Evolutionary conservation across 2,329 filamentous ascomycete species (phyloP), one percentile per base, ranked within the genome.

Genomic region (Colletotrichum sp.): DNA sequence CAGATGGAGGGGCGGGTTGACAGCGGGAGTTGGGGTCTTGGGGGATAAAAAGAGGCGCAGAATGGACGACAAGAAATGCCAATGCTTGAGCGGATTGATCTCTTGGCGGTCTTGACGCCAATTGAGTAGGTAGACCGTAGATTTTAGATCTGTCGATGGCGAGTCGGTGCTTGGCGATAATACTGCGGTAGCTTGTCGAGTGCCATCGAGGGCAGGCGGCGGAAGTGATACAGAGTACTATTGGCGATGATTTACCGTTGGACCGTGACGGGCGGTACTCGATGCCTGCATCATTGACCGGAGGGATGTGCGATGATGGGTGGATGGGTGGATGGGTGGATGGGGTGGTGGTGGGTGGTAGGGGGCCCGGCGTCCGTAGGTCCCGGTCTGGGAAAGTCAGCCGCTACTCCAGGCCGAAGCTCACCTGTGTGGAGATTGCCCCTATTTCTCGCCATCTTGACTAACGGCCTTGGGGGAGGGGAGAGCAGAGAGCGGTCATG

Each of bases 401-500:
- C 72, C 69, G 69, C 39, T 63, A 25, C 55, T 72, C 69, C 68
- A 75, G 68, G 69, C 69, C 69, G 55, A 63, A 49, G 62, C 62
- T 68, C 63, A 59, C 69, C 29, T 72, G 36, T 36, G 74, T 74
- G 74, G 74, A 76, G 74, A 76, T 76, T 76, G 65, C 74, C 74
- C 74, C 74, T 74, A 76, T 76, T 73, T 68, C 64, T 67, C 62
- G 69, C 8, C 52, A 67, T 67, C 7, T 55, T 63, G 62, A 62
- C 63, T 64, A 75, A 75, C 39, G 25, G 62, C 39, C n/a, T 57
- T 57, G 69, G 69, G 44, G 64, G 29, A 29, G 27, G 7, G 29
- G 29, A 29, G 29, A 39, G 36, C 36, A 39, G 64, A 57, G 59
- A 64, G 68, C 69, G 65, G 72, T 75, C 61, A 61, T 27, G 25